Evolutionary conservation across 345 rosid species (phyloP).

Genomic region (Hibiscus trionum): DNA sequence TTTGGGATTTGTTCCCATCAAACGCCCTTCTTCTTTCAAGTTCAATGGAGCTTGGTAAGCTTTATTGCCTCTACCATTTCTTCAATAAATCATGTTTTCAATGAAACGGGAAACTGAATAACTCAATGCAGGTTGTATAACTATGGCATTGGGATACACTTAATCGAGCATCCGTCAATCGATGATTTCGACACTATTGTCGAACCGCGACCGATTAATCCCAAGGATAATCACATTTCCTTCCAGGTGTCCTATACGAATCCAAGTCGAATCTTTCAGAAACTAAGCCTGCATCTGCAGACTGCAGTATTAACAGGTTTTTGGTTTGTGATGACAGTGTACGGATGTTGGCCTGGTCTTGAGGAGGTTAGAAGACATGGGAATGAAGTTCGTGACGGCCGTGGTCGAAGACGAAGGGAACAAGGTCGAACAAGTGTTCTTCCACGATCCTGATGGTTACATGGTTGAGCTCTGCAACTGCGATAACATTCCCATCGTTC

Average conservation of each 20-base stretch:
- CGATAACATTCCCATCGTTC: slow-evolving; percentile 41
- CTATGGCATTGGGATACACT: no score
- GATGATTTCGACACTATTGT: no score
- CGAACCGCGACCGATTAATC: no score
- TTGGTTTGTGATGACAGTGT: slow-evolving; percentile 24
- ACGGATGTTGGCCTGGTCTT: slow-evolving; percentile 40
- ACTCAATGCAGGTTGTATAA: no score
- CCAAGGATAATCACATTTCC: no score
- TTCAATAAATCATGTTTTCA: no score
- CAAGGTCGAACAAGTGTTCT: slow-evolving; percentile 48
- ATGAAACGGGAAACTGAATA: no score
- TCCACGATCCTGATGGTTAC: slow-evolving; percentile 62
- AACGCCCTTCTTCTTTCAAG: no score
- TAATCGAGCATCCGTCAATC: no score
- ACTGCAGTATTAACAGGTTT: not conserved
- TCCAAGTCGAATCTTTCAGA: not conserved
- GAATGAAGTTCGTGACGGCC: slow-evolving; percentile 37
- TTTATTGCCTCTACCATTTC: no score
- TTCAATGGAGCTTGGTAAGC: no score
- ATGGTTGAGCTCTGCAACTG: slow-evolving; percentile 59
- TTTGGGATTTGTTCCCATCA: no score
- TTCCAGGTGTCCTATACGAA: slow-evolving; percentile 2
- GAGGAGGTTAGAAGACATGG: slow-evolving; percentile 41
- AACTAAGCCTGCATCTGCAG: not conserved
- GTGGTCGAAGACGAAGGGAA: slow-evolving; percentile 44